phyloP scores from a whole-genome alignment of 2,329 filamentous ascomycete species.

The Mariannaea sp. region DNA sequence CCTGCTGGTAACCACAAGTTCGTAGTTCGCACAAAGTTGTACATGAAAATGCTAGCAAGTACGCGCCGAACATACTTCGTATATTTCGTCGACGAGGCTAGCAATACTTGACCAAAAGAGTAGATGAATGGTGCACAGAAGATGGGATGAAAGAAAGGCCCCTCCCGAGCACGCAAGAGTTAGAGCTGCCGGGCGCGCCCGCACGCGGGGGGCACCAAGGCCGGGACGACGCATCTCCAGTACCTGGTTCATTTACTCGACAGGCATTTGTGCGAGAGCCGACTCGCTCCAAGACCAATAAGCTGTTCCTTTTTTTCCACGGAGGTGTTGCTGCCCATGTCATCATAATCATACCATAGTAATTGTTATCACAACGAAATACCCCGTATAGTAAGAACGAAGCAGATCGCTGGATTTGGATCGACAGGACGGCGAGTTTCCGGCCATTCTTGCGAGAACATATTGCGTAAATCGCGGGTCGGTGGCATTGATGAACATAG shows the following conservation, averaged over 20 bases:
- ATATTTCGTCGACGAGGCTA: no score
- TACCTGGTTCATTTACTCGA: not conserved
- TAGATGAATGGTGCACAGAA: not conserved
- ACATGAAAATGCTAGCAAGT: no score
- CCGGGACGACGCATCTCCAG: not conserved
- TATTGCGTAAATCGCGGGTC: constrained; percentile 6
- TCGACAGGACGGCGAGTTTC: constrained; percentile 22
- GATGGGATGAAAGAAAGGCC: not conserved
- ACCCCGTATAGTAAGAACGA: constrained; percentile 4
- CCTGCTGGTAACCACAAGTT: no score
- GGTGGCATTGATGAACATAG: not conserved
- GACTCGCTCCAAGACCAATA: not conserved
- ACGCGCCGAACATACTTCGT: no score
- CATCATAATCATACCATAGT: no score
- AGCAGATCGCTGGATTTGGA: constrained; percentile 24
- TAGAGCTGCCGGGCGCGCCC: not conserved
- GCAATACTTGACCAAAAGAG: not conserved
- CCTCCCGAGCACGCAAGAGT: not conserved
- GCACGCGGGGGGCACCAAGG: no score
- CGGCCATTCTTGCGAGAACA: constrained; percentile 17
- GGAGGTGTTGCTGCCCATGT: no score
- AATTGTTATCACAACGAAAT: constrained; percentile 8
- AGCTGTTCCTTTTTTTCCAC: constrained; percentile 12
- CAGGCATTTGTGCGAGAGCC: constrained; percentile 4
- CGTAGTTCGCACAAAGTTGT: no score